phyloP scores from a whole-genome alignment of 2,329 filamentous ascomycete genomes.

The Neoascochyta sp. region DNA sequence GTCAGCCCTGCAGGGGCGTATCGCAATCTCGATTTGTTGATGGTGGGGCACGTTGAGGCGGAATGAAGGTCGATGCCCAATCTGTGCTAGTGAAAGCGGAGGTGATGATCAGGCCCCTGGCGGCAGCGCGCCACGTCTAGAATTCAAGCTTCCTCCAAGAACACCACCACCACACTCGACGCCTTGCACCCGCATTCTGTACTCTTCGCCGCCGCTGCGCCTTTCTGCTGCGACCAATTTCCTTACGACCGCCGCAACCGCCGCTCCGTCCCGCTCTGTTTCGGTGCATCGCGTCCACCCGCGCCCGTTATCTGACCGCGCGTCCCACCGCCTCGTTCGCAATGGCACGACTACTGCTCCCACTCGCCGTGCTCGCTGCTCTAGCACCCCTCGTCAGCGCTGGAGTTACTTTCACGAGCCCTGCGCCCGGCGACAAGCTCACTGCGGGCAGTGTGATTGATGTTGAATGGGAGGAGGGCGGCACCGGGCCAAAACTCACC shows the following conservation, averaged over 20 bases:
- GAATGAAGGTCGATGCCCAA: conserved; percentile 15
- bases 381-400: conserved; percentile 47
- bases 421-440: conserved; percentile 50
- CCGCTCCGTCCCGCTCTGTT: too few relatives aligned
- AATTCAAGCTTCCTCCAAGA: conserved; percentile 10
- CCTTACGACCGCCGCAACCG: too few relatives aligned
- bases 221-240: too few relatives aligned
- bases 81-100: conserved; percentile 18
- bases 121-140: conserved; percentile 21
- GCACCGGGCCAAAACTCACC: conserved; percentile 47
- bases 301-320: conserved; percentile 3
- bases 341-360: conserved; percentile 28
- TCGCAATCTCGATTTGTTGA: too few relatives aligned
- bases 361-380: conserved; percentile 31
- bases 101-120: conserved; percentile 25
- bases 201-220: too few relatives aligned
- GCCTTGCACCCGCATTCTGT: too few relatives aligned
- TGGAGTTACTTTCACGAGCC: conserved; percentile 53
- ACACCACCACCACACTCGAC: neutral
- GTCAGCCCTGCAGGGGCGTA: too few relatives aligned
- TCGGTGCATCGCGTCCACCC: too few relatives aligned
- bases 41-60: too few relatives aligned
- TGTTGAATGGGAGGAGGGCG: conserved; percentile 57
- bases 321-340: conserved; percentile 4
- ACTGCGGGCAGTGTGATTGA: conserved; percentile 50